Percentiles rank a stretch among this genome's conserved stretches.
Conservation (phyloP, 805 yeast species). For the Grigorovia transvaalensis region DNA sequence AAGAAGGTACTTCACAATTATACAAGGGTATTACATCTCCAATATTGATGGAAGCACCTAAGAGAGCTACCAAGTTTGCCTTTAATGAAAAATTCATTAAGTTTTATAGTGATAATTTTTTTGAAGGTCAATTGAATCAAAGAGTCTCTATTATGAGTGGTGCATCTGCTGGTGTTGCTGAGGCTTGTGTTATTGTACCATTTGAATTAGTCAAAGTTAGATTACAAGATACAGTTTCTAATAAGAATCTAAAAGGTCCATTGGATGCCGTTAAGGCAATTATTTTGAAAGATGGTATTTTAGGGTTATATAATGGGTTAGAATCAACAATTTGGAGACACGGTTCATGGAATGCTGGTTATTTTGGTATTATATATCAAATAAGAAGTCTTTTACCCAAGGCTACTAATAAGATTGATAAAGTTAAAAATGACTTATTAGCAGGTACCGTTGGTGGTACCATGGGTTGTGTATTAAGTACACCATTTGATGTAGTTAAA, state of each 20-base stretch:
- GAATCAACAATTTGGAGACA: constrained; percentile 98
- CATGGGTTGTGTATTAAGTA: constrained; percentile 86
- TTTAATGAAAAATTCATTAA: constrained; percentile 96
- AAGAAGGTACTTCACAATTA: constrained; percentile 74
- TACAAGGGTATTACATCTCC: constrained; percentile 96
- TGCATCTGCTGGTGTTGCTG: constrained; percentile 97
- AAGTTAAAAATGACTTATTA: constrained; percentile 76
- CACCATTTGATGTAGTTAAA: constrained; percentile 96
- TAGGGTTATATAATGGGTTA: constrained; percentile 85
- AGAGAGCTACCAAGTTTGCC: constrained; percentile 96
- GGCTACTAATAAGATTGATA: constrained; percentile 58
- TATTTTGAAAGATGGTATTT: constrained; percentile 61
- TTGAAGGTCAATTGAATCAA: constrained; percentile 50
- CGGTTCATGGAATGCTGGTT: constrained; percentile 94
- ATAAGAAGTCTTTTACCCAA: constrained; percentile 69
- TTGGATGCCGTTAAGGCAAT: constrained; percentile 70
- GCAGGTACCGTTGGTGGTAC: constrained; percentile 97
- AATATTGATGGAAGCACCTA: constrained; percentile 97
- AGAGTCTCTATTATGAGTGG: constrained; percentile 84
- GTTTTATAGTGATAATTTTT: constrained; percentile 62
- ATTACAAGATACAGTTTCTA: constrained; percentile 79
- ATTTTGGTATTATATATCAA: constrained; percentile 90
- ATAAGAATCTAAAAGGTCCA: constrained; percentile 58
- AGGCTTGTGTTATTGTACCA: constrained; percentile 94
- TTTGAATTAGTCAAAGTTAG: constrained; percentile 93